Percentiles rank a stretch among this genome's conserved stretches.
Evolutionary conservation across 129 eudicot species (phyloP).

Genomic region (Artemisia annua): DNA sequence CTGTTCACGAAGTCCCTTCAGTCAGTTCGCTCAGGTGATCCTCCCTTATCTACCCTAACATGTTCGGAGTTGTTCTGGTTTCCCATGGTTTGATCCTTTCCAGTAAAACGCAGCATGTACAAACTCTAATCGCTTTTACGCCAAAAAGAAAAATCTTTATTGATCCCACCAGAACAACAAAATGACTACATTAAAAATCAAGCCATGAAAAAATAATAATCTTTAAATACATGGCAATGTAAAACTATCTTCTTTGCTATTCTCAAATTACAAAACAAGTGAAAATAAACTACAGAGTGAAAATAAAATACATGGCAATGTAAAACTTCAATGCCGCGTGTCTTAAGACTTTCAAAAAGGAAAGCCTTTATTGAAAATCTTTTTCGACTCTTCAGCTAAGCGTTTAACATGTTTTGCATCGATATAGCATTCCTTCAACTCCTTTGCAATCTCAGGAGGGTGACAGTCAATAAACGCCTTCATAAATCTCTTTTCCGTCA

Average conservation of each 20-base stretch:
- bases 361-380: constrained; percentile 35
- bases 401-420: constrained; percentile 53
- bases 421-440: constrained; percentile 49
- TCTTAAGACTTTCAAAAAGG: constrained; percentile 45
- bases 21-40: no score
- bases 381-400: constrained; percentile 58
- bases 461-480: constrained; percentile 57
- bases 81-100: no score
- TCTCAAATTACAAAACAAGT: not conserved
- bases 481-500: constrained; percentile 59
- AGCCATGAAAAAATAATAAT: not conserved
- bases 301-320: no score
- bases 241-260: constrained; percentile 16
- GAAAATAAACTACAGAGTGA: not conserved
- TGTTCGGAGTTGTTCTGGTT: no score
- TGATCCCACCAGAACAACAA: not conserved
- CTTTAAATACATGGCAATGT: not conserved
- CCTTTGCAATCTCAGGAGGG: constrained; percentile 43
- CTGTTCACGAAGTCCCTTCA: no score
- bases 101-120: no score
- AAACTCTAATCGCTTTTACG: no score
- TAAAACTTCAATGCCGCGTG: constrained; percentile 4
- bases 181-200: constrained; percentile 9
- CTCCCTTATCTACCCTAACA: no score
- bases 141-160: constrained; percentile 5